phyloP scores from a whole-genome alignment of 2,329 filamentous ascomycete species.

The Daldinia eschscholtzii region DNA sequence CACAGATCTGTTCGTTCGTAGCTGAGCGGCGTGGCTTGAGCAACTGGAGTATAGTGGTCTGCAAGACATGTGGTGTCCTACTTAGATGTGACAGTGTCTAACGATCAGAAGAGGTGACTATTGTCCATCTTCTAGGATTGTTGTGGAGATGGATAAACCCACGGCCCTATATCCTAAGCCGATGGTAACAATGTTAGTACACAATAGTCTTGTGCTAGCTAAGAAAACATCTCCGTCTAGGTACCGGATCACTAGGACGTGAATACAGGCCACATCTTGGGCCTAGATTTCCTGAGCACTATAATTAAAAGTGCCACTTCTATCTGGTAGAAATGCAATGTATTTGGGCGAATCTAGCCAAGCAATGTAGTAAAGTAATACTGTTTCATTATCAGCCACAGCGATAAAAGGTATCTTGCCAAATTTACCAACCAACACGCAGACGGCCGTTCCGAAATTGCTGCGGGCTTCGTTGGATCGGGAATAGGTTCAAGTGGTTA shows the following conservation, averaged over 20 bases:
- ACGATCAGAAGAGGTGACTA: not conserved
- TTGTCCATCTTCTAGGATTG: not conserved
- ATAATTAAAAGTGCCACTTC: not conserved
- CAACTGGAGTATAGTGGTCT: not conserved
- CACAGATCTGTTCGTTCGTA: not conserved
- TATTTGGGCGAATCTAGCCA: not conserved
- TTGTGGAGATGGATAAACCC: slow-evolving; percentile 3
- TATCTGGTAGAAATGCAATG: not conserved
- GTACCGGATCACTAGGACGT: not conserved
- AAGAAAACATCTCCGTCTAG: not conserved
- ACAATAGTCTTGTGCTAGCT: slow-evolving; percentile 7
- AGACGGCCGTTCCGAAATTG: not conserved
- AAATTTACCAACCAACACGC: not conserved
- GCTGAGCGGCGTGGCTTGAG: not conserved
- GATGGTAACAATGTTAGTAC: not conserved
- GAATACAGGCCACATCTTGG: slow-evolving; percentile 2
- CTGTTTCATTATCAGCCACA: not conserved
- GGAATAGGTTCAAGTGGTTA: not conserved
- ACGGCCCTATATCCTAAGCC: not conserved
- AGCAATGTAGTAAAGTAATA: not conserved
- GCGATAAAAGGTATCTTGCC: not conserved
- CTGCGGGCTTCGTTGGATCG: not conserved
- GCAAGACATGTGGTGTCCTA: not conserved
- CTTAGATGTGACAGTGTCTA: not conserved
- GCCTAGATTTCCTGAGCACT: not conserved